A percentile compares a stretch with the other conserved stretches of the same genome.
phyloP scores from a whole-genome alignment of 2,329 filamentous ascomycete genomes.

The Verticillium alfalfae region DNA sequence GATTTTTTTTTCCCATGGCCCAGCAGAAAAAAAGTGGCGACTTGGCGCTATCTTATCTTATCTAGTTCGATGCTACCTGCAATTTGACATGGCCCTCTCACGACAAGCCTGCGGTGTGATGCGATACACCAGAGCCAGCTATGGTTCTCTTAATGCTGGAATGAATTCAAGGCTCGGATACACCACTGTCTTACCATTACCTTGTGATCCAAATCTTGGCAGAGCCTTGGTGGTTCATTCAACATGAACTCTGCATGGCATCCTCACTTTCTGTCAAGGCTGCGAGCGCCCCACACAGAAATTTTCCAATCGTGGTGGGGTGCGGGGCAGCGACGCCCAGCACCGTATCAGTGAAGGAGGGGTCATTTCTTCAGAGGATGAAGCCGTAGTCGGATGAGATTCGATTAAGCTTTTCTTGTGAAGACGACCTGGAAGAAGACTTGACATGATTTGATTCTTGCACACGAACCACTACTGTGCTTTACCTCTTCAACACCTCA shows the following conservation, averaged over 20 bases:
- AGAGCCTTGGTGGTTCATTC: too few species aligned
- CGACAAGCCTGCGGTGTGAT: too few species aligned
- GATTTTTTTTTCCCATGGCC: neutral
- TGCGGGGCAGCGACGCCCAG: neutral
- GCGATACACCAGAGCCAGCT: too few species aligned
- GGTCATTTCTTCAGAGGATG: neutral
- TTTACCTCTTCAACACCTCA: neutral
- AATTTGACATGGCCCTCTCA: too few species aligned
- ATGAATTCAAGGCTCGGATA: too few species aligned
- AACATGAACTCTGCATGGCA: neutral
- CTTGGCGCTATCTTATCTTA: neutral
- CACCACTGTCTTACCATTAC: too few species aligned
- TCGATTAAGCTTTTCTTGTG: constrained; percentile 10
- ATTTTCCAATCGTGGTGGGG: constrained; percentile 2
- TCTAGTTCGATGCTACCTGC: neutral
- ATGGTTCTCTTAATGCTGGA: too few species aligned
- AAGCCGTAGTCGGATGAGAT: constrained; percentile 1
- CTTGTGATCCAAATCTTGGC: too few species aligned
- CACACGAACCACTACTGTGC: too few species aligned
- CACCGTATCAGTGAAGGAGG: neutral
- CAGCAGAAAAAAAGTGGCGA: neutral
- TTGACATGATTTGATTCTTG: too few species aligned
- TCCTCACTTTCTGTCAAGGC: neutral
- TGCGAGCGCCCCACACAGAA: neutral
- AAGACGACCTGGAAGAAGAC: neutral